Evolutionary conservation across 2,329 filamentous ascomycete species (phyloP).

Genomic region (Hymenoscyphus fraxineus): DNA sequence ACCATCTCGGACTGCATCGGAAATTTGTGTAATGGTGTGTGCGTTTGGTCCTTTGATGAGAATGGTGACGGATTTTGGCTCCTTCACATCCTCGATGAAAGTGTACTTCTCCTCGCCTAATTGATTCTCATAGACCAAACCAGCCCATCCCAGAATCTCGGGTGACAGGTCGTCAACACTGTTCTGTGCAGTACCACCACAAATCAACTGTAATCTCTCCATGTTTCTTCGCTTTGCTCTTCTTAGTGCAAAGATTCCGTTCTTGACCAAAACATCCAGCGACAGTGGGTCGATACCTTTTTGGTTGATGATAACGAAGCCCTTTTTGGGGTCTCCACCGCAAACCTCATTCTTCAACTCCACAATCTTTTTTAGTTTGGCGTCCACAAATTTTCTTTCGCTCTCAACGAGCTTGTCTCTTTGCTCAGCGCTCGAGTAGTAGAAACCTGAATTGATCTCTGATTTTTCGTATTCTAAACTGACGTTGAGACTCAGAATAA

Average conservation of each 20-base stretch:
- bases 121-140: constrained; percentile 93
- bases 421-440: constrained; percentile 96
- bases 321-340: constrained; percentile 87
- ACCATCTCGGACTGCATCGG: constrained; percentile 91
- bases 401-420: constrained; percentile 97
- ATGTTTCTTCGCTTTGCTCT: constrained; percentile 98
- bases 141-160: constrained; percentile 91
- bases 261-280: constrained; percentile 94
- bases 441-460: constrained; percentile 98
- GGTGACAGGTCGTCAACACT: constrained; percentile 89
- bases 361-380: constrained; percentile 95
- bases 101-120: constrained; percentile 99
- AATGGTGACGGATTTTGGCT: constrained; percentile 94
- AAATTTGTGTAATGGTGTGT: constrained; percentile 95
- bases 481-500: constrained; percentile 92
- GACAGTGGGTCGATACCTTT: constrained; percentile 98
- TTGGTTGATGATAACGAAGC: constrained; percentile 97
- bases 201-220: constrained; percentile 94
- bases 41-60: constrained; percentile 97
- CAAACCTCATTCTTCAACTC: constrained; percentile 98
- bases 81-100: constrained; percentile 97
- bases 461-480: constrained; percentile 98
- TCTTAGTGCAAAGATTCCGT: constrained; percentile 90
- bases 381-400: constrained; percentile 90
- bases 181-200: constrained; percentile 88